A percentile compares a stretch with the other conserved stretches of the same genome.
Evolutionary conservation across 2,329 filamentous ascomycete species (phyloP).

Genomic region (Paraphaeosphaeria sporulosa): DNA sequence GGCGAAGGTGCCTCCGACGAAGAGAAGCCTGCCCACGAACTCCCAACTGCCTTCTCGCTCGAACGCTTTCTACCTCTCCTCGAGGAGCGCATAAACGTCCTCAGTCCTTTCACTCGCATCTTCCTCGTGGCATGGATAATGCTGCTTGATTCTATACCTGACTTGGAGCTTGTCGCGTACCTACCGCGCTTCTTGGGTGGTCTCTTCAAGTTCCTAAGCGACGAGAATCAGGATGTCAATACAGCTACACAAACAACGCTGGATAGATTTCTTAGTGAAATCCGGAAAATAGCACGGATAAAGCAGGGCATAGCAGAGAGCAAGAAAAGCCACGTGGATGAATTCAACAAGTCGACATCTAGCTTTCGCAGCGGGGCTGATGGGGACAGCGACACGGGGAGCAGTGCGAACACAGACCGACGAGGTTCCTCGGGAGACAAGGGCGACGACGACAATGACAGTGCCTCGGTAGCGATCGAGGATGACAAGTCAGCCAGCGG

Average conservation of each 20-base stretch:
- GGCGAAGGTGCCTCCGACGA: slow-evolving; percentile 48
- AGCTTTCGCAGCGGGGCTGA: slow-evolving; percentile 45
- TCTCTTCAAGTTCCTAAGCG: slow-evolving; percentile 88
- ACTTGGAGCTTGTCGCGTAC: slow-evolving; percentile 91
- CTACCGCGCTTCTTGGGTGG: slow-evolving; percentile 91
- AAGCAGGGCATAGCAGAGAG: slow-evolving; percentile 93
- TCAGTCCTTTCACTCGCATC: slow-evolving; percentile 92
- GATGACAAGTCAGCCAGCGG: slow-evolving; percentile 57
- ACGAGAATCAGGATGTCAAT: slow-evolving; percentile 92
- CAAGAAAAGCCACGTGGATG: slow-evolving; percentile 71
- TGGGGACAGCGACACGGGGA: slow-evolving; percentile 64
- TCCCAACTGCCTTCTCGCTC: slow-evolving; percentile 90
- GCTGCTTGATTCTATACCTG: slow-evolving; percentile 92
- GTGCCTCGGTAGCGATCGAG: slow-evolving; percentile 41
- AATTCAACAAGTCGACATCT: slow-evolving; percentile 72
- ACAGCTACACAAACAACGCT: slow-evolving; percentile 88
- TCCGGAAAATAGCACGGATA: slow-evolving; percentile 90
- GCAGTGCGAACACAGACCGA: slow-evolving; percentile 53
- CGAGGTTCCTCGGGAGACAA: slow-evolving; percentile 59
- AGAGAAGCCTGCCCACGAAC: slow-evolving; percentile 37
- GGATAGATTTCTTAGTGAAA: slow-evolving; percentile 90
- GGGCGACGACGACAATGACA: slow-evolving; percentile 53
- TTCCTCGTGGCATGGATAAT: slow-evolving; percentile 98
- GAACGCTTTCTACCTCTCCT: slow-evolving; percentile 90
- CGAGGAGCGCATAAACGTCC: slow-evolving; percentile 90